Evolutionary conservation across 2,329 filamentous ascomycete species (phyloP), one percentile per base, ranked within the genome.

Genomic region (Talaromyces sp.): DNA sequence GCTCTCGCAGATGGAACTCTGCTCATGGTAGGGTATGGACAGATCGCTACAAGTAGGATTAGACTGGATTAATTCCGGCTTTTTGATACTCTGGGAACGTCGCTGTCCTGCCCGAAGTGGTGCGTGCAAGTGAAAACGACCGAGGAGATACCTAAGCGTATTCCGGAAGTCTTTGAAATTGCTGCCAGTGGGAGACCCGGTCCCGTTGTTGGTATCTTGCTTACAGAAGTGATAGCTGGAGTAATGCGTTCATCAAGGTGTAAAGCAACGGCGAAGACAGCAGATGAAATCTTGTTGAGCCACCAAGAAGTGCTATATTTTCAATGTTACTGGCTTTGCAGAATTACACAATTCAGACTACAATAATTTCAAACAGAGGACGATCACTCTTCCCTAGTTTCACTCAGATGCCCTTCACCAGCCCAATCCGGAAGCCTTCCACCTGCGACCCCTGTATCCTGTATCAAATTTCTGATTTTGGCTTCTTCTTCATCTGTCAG

Each of bases 401-500:
- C 61, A 22, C 37, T 11, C 27, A 63, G 54, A 22, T 22, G n/a
- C 19, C 22, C 41, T 47, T 54, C 45, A 3, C 22, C 56, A 60
- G 47, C 56, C 43, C 37, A 59, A 1, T 37, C 43, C 7, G 54
- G 54, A 17, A 39, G 27, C n/a, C 43, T 39, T 22, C n/a, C 45
- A 41, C 62, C 62, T n/a, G 62, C 54, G 35, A 64, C 57, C 22
- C 37, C 54, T 13, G 31, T 49, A 27, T 41, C 45, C 35, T 64
- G 25, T 22, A 60, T 35, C 45, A 64, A 59, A 2, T 39, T 47
- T 13, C 57, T 59, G 17, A 64, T 60, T 52, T 64, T 35, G 15
- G 27, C 31, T 9, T 64, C 62, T 4, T 64, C 62, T 43, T 35
- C 62, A 8, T 64, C 62, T 7, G 56, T 52, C 19, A 64, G 47